phyloP scores from a whole-genome alignment of 1,284 basidiomycete species.

The Paramarasmius palmivorus region DNA sequence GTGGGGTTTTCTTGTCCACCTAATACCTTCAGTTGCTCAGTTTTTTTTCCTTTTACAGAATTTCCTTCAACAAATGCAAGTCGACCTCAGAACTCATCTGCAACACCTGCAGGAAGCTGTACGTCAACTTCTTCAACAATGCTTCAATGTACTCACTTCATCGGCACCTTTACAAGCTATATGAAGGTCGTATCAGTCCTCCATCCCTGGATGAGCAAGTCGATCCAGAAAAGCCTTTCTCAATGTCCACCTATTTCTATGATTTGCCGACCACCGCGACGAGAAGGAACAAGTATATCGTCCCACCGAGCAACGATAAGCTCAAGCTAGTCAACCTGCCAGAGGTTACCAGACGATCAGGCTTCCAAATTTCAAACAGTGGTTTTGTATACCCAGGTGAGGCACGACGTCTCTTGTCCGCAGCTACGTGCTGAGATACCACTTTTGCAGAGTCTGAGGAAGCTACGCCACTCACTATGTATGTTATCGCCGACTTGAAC shows the following conservation, averaged over 20 bases:
- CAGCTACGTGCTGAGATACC: neutral
- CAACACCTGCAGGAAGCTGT: conserved; percentile 75
- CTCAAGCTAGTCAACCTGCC: conserved; percentile 55
- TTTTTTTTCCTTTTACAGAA: conserved; percentile 41
- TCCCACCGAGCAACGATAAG: conserved; percentile 44
- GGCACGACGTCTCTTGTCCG: conserved; percentile 17
- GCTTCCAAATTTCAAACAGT: conserved; percentile 28
- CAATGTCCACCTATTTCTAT: conserved; percentile 82
- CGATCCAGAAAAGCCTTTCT: conserved; percentile 1
- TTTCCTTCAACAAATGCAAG: conserved; percentile 67
- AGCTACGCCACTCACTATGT: conserved; percentile 51
- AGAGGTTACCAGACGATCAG: conserved; percentile 44
- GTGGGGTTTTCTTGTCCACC: conserved; percentile 44
- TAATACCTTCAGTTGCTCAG: neutral
- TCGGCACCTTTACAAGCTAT: conserved; percentile 47
- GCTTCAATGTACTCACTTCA: conserved; percentile 12
- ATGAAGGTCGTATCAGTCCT: conserved; percentile 51
- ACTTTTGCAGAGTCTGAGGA: conserved; percentile 33
- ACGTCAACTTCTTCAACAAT: conserved; percentile 16
- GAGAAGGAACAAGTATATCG: conserved; percentile 74
- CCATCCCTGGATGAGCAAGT: neutral
- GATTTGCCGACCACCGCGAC: conserved; percentile 75
- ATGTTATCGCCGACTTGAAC: conserved; percentile 83
- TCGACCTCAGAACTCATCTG: conserved; percentile 60
- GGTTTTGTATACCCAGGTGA: conserved; percentile 57